Conservation (phyloP, 2,329 filamentous ascomycete genomes). For the Aspergillus felis region DNA sequence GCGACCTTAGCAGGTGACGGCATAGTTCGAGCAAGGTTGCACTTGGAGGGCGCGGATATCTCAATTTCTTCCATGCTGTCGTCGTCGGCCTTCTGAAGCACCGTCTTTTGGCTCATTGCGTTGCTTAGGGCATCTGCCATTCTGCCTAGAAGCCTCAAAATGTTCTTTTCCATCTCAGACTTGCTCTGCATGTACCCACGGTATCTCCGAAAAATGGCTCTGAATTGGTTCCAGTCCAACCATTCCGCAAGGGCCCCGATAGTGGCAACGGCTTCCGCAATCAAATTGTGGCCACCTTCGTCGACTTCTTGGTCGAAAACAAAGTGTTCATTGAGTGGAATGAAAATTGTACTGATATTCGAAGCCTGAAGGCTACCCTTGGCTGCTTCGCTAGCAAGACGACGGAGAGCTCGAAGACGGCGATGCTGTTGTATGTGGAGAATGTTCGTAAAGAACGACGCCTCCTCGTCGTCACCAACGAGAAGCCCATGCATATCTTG, state of each 20-base stretch:
- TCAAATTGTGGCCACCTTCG: constrained; percentile 71
- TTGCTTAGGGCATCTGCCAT: constrained; percentile 71
- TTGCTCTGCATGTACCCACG: constrained; percentile 77
- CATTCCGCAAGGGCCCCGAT: constrained; percentile 71
- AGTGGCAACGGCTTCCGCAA: constrained; percentile 78
- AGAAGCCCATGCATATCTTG: constrained; percentile 71
- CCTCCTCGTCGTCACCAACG: constrained; percentile 68
- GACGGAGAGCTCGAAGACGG: constrained; percentile 76
- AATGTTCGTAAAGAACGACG: constrained; percentile 89
- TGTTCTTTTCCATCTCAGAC: constrained; percentile 77
- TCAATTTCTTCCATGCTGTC: constrained; percentile 28
- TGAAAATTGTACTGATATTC: constrained; percentile 80
- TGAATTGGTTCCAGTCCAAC: constrained; percentile 87
- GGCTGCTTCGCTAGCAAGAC: constrained; percentile 66
- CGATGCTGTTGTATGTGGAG: constrained; percentile 84
- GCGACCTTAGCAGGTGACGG: constrained; percentile 65
- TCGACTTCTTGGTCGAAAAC: constrained; percentile 81
- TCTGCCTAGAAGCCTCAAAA: constrained; percentile 75
- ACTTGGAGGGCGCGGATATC: constrained; percentile 28
- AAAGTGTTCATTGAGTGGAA: constrained; percentile 91
- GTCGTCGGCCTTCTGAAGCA: constrained; percentile 12
- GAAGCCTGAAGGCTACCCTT: constrained; percentile 64
- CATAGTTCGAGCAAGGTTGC: constrained; percentile 58
- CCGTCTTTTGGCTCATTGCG: constrained; percentile 42
- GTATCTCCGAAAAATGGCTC: constrained; percentile 77